phyloP scores from a whole-genome alignment of 768 basidiomycete species.

The Daedaleopsis nitida region DNA sequence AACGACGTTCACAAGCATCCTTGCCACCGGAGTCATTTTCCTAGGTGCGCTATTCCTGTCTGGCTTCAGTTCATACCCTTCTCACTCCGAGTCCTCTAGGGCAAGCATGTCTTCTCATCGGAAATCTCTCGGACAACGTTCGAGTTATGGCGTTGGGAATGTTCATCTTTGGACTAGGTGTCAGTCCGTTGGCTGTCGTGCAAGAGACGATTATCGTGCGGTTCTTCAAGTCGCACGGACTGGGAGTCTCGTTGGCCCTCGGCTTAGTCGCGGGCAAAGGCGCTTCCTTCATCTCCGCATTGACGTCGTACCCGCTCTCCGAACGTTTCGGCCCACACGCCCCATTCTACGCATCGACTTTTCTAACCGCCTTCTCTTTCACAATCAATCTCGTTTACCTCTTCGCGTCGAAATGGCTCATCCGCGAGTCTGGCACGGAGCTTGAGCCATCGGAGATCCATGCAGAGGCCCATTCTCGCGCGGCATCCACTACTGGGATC shows the following conservation, averaged over 20 bases:
- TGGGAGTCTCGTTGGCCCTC: conserved; percentile 79
- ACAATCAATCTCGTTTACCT: conserved; percentile 70
- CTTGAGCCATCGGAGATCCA: conserved; percentile 65
- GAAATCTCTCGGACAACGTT: conserved; percentile 62
- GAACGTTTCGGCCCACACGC: conserved; percentile 66
- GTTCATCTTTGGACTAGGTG: conserved; percentile 78
- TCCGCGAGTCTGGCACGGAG: conserved; percentile 59
- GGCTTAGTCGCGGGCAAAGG: conserved; percentile 82
- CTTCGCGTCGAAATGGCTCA: conserved; percentile 61
- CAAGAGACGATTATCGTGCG: conserved; percentile 86
- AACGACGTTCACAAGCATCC: conserved; percentile 68
- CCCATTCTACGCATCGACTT: conserved; percentile 71
- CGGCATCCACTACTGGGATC: conserved; percentile 25
- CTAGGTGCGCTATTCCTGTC: conserved; percentile 40
- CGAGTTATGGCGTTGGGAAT: conserved; percentile 73
- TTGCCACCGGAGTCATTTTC: conserved; percentile 75
- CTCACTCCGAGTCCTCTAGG: conserved; percentile 37
- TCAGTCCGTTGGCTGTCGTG: conserved; percentile 79
- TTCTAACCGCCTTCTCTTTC: conserved; percentile 67
- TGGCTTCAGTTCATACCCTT: no score
- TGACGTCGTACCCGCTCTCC: conserved; percentile 76
- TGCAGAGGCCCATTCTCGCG: conserved; percentile 46
- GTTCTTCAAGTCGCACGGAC: conserved; percentile 74
- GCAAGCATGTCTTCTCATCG: conserved; percentile 65
- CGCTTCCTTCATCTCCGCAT: conserved; percentile 74